Evolutionary conservation across 352 stramenopile species (phyloP).

Genomic region (Phytophthora capsici): DNA sequence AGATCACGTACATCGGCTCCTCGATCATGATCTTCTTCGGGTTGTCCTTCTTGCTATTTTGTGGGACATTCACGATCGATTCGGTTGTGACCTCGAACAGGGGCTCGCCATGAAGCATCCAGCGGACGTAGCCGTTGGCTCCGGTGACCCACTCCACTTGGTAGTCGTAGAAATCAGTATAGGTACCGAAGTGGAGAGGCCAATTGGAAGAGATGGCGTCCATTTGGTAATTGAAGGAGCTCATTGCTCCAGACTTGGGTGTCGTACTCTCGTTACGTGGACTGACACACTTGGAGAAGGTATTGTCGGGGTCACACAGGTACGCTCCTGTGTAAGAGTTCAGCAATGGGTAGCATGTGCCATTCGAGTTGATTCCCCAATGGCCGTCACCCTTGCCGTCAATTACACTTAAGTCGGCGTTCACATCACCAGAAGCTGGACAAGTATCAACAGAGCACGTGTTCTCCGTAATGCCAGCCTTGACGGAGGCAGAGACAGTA

Average conservation of each 20-base stretch:
- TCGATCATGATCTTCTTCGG: slow-evolving; percentile 69
- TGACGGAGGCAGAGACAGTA: slow-evolving; percentile 32
- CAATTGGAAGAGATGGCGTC: slow-evolving; percentile 81
- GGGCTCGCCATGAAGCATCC: slow-evolving; percentile 58
- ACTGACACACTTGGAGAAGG: slow-evolving; percentile 35
- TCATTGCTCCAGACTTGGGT: slow-evolving; percentile 53
- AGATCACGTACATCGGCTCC: no score
- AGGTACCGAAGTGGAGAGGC: slow-evolving; percentile 59
- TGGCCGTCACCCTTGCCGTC: slow-evolving; percentile 37
- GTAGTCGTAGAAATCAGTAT: slow-evolving; percentile 42
- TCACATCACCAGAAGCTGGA: slow-evolving; percentile 53
- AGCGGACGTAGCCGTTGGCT: slow-evolving; percentile 68
- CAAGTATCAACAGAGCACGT: slow-evolving; percentile 43
- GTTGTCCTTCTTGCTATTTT: slow-evolving; percentile 53
- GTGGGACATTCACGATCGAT: slow-evolving; percentile 53
- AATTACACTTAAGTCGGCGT: slow-evolving; percentile 47
- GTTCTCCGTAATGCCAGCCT: slow-evolving; percentile 49
- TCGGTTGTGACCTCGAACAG: slow-evolving; percentile 67
- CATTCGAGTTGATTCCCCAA: slow-evolving; percentile 76
- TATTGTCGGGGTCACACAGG: no score
- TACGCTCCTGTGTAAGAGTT: slow-evolving; percentile 74
- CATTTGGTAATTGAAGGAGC: no score
- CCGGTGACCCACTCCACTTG: slow-evolving; percentile 82
- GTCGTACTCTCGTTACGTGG: slow-evolving; percentile 39
- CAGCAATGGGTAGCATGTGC: slow-evolving; percentile 63